Evolutionary conservation across 352 stramenopile genomes (phyloP).

Genomic region (Phytopythium mirpurense): DNA sequence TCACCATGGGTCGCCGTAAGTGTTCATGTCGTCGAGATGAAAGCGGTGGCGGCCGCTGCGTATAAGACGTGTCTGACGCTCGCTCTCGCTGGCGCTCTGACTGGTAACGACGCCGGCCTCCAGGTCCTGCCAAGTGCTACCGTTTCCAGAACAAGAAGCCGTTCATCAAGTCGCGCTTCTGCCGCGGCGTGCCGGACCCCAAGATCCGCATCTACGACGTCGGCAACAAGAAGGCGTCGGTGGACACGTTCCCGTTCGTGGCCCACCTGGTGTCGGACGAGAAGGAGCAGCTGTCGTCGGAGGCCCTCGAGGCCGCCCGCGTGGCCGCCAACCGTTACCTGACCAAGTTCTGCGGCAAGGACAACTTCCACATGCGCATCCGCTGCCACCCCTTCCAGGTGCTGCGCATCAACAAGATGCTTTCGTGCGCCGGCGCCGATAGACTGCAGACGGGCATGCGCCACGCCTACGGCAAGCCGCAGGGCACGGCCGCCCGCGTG

Average conservation of each 20-base stretch:
- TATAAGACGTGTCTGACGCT: too few relatives aligned
- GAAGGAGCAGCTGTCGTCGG: slow-evolving; percentile 94
- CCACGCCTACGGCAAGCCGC: slow-evolving; percentile 99
- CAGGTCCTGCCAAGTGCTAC: slow-evolving; percentile 97
- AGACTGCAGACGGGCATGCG: slow-evolving; percentile 97
- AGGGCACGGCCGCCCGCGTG: slow-evolving; percentile 96
- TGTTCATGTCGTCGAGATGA: not conserved
- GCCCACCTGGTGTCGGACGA: slow-evolving; percentile 95
- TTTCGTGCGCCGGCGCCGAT: slow-evolving; percentile 99
- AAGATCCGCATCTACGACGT: slow-evolving; percentile 99
- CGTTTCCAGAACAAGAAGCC: slow-evolving; percentile 99
- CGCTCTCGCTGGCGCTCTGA: too few relatives aligned
- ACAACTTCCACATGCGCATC: slow-evolving; percentile 99
- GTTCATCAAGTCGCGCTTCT: slow-evolving; percentile 99
- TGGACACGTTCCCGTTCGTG: slow-evolving; percentile 99
- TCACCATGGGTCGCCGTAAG: slow-evolving; percentile 32
- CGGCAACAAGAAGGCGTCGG: slow-evolving; percentile 97
- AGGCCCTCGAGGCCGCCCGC: slow-evolving; percentile 97
- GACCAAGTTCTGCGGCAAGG: slow-evolving; percentile 97
- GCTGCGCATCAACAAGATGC: slow-evolving; percentile 99
- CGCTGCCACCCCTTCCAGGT: slow-evolving; percentile 99
- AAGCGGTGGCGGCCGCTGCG: too few relatives aligned
- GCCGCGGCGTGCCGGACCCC: slow-evolving; percentile 96
- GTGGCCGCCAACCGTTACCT: slow-evolving; percentile 99
- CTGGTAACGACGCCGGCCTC: not conserved